phyloP scores from a whole-genome alignment of 345 rosid species.

The Brassica rapa region DNA sequence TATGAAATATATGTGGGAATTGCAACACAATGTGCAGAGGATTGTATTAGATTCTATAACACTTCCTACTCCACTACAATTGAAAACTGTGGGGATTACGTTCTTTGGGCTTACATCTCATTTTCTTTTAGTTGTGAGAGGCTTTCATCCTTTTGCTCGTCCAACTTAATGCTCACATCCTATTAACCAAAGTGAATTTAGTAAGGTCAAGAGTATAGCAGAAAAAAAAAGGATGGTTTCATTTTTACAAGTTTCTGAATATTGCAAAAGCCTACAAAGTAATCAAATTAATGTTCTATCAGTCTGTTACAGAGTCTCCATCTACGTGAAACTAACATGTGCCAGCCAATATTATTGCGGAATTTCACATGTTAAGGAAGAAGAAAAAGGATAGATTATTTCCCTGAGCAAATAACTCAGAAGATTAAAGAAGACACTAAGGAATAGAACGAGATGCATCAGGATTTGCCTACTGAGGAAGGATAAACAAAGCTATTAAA shows the following conservation, averaged over 20 bases:
- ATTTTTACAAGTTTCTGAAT: neutral
- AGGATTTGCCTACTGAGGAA: neutral
- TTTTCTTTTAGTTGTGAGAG: slow-evolving; percentile 87
- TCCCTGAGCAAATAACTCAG: neutral
- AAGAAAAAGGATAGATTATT: neutral
- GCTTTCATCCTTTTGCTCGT: slow-evolving; percentile 83
- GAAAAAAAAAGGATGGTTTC: neutral
- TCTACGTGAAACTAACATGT: neutral
- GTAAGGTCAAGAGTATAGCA: neutral
- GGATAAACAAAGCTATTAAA: neutral
- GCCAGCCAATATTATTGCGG: neutral
- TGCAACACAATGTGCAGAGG: too few species aligned
- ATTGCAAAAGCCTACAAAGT: neutral
- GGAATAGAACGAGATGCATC: neutral
- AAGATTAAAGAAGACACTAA: neutral
- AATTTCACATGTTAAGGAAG: neutral
- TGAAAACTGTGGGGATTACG: neutral
- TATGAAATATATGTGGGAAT: neutral
- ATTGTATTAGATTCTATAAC: neutral
- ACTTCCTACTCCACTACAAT: neutral
- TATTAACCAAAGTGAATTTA: slow-evolving; percentile 38
- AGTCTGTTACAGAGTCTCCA: neutral
- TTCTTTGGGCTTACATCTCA: slow-evolving; percentile 67
- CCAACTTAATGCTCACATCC: slow-evolving; percentile 90
- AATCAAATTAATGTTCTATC: neutral